Evolutionary conservation across 768 basidiomycete genomes (phyloP), one percentile per base, ranked within the genome.

Genomic region (Xerocomus spinulosus): DNA sequence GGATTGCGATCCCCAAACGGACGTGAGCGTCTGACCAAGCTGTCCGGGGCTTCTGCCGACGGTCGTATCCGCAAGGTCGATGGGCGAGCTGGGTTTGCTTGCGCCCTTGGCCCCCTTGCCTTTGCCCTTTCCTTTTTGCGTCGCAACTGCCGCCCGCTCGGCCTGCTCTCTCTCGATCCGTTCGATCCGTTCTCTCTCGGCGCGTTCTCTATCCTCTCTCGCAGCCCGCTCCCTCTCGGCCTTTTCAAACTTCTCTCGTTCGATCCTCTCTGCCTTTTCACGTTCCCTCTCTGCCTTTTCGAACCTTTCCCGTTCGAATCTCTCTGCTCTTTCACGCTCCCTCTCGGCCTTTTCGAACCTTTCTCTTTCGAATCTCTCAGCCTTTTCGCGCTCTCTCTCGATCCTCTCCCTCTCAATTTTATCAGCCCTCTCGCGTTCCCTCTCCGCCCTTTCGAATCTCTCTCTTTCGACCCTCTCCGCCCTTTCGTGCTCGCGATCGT

Each of bases 1-100:
- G 51, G 58, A 59, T 36, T 62, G 58, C 4, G 67, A 54, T 24
- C 79, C 81, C 78, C 80, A 80, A 5, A 79, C 68, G 0, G 77
- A 70, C 18, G 59, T 70, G 36, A 79, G 71, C 5, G 73, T 56
- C 2, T 79, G 68, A 1, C 58, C 72, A 18, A 79, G 68, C 44
- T 63, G 68, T 10, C 66, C 64, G 12, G 71, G 60, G 29, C 68
- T 68, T 39, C 69, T 70, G 24, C 71, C 68, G 20, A 69, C 70
- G 17, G 68, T 59, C 14, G 68, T 53, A 63, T 74, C 56, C 57
- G 64, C 58, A 52, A 62, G 45, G 53, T 70, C 65, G 58, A 73
- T 51, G 24, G 66, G 62, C 15, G 63, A 60, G 40, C 3, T 57
- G 4, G 41, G 51, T 46, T 63, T 62, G 50, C 51, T 64, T 23